Percentiles rank a stretch among this genome's conserved stretches.
These are phyloP conservation scores for Lentithecium fluviatile DNA, from an alignment of 495 filamentous ascomycete species.

Conservation along the genomic window DNA sequence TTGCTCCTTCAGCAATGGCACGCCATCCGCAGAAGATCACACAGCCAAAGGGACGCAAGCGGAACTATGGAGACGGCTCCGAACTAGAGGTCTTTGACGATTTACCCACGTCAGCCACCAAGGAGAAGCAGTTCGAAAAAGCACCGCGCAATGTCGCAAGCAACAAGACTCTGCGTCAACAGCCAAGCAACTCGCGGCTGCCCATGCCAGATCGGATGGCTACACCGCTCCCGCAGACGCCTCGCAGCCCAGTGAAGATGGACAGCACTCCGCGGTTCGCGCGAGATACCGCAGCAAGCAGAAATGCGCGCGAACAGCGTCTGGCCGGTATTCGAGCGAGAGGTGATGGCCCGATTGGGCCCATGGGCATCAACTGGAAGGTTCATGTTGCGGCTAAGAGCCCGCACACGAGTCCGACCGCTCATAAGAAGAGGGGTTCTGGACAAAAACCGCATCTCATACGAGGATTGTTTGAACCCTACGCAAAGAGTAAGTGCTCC, in stretches of 20 bases:
- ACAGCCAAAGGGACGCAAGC: constrained; percentile 65
- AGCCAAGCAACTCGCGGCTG: constrained; percentile 33
- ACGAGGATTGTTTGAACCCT: constrained; percentile 62
- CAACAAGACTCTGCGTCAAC: constrained; percentile 56
- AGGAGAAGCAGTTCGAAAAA: constrained; percentile 79
- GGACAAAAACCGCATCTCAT: constrained; percentile 69
- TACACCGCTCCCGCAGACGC: constrained; percentile 58
- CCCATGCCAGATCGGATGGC: constrained; percentile 31
- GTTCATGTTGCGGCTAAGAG: constrained; percentile 63
- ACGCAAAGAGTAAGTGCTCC: constrained; percentile 62
- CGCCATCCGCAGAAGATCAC: constrained; percentile 64
- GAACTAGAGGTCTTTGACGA: constrained; percentile 95
- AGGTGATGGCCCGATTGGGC: constrained; percentile 55
- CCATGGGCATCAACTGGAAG: constrained; percentile 76
- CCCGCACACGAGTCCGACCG: constrained; percentile 57
- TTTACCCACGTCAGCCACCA: constrained; percentile 79
- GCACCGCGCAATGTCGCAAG: constrained; percentile 61
- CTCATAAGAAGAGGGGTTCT: constrained; percentile 49
- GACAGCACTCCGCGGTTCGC: constrained; percentile 77
- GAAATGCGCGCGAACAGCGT: constrained; percentile 85
- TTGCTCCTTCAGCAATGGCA: constrained; percentile 47
- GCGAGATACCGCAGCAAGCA: constrained; percentile 84
- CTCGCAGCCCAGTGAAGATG: constrained; percentile 49
- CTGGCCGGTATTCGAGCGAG: constrained; percentile 39
- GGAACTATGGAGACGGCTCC: constrained; percentile 86